Conservation (phyloP, 2,329 filamentous ascomycete species). For the Dactylonectria macrodidyma region DNA sequence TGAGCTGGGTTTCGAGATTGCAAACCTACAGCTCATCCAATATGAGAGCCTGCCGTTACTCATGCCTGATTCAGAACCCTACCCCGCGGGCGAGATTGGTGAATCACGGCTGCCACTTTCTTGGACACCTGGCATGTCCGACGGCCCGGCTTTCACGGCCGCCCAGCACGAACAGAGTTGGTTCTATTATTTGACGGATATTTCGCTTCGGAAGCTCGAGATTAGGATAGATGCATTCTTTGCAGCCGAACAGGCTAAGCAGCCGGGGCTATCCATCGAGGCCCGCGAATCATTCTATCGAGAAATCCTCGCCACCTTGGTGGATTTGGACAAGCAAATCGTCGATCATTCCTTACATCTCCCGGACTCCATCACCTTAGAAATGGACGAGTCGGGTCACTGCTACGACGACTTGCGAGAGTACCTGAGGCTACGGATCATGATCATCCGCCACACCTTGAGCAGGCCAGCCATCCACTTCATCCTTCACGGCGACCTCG, state of each 20-base stretch:
- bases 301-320: constrained; percentile 4
- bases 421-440: constrained; percentile 7
- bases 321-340: constrained; percentile 1
- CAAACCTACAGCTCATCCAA: constrained; percentile 8
- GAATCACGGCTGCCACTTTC: neutral
- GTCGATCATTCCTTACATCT: constrained; percentile 2
- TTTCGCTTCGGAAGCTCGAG: constrained; percentile 10
- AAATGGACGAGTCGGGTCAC: constrained; percentile 4
- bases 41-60: constrained; percentile 4
- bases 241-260: neutral
- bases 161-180: constrained; percentile 6
- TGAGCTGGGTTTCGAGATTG: constrained; percentile 10
- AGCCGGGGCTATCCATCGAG: neutral
- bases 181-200: constrained; percentile 10
- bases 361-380: constrained; percentile 3
- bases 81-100: neutral
- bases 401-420: constrained; percentile 7
- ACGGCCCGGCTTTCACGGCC: neutral
- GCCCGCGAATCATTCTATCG: constrained; percentile 15
- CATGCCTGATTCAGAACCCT: constrained; percentile 3
- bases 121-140: neutral
- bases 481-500: constrained; percentile 2
- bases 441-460: constrained; percentile 7
- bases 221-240: constrained; percentile 5
- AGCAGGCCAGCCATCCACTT: constrained; percentile 6